A percentile compares a stretch with the other conserved stretches of the same genome.
These are phyloP conservation scores for Sporothrix dimorphospora DNA, from an alignment of 2,329 filamentous ascomycete species.

Conservation along the genomic window DNA sequence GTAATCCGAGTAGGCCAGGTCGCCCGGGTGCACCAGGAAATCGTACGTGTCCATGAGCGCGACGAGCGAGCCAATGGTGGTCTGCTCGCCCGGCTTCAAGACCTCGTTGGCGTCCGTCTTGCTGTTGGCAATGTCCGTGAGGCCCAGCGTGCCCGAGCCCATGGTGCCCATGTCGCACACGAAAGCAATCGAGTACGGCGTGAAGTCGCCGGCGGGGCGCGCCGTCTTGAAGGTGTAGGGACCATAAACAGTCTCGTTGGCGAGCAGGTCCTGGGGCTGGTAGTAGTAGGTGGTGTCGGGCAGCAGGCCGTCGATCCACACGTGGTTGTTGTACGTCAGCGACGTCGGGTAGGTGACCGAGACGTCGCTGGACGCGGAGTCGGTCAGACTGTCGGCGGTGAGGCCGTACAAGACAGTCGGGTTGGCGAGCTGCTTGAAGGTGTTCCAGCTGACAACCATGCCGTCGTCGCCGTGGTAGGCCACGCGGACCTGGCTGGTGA, in stretches of 20 bases:
- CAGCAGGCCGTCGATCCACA: conserved; percentile 47
- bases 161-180: conserved; percentile 50
- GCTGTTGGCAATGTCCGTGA: conserved; percentile 27
- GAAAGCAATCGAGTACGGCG: conserved; percentile 50
- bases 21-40: conserved; percentile 53
- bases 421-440: conserved; percentile 36
- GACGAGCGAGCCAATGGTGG: conserved; percentile 29
- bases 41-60: conserved; percentile 26
- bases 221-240: conserved; percentile 41
- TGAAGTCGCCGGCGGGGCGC: conserved; percentile 46
- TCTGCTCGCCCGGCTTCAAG: conserved; percentile 30
- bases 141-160: conserved; percentile 28
- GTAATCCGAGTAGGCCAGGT: conserved; percentile 52
- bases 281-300: conserved; percentile 55
- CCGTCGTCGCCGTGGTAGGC: conserved; percentile 30
- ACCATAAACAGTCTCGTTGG: conserved; percentile 49
- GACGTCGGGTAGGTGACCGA: conserved; percentile 42
- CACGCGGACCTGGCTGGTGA: conserved; percentile 31
- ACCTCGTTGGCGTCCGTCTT: conserved; percentile 24
- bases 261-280: conserved; percentile 51
- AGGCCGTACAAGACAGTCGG: conserved; percentile 41
- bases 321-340: conserved; percentile 48
- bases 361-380: conserved; percentile 36
- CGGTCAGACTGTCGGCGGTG: conserved; percentile 32
- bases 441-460: conserved; percentile 43